Evolutionary conservation across 2,329 filamentous ascomycete species (phyloP).

Genomic region (Diaporthe sp.): DNA sequence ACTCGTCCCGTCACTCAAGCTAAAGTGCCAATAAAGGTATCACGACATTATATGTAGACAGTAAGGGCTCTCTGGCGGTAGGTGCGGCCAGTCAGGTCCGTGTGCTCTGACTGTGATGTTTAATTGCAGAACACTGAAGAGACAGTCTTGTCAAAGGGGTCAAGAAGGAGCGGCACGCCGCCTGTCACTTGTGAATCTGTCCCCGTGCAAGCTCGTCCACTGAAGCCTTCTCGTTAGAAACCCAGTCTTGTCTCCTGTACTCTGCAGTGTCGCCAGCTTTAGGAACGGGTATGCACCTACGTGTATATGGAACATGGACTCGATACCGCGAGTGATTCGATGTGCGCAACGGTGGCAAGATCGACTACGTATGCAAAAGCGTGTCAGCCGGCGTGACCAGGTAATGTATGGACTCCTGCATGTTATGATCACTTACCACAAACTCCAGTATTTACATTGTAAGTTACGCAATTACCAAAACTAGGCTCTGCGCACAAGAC

Average conservation of each 20-base stretch:
- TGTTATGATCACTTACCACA: background rate
- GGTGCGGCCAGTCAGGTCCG: background rate
- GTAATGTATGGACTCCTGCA: no score
- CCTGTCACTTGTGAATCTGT: slow-evolving; percentile 5
- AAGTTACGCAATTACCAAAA: background rate
- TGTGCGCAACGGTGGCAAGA: background rate
- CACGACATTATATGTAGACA: background rate
- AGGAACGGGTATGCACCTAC: background rate
- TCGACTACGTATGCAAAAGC: background rate
- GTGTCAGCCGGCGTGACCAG: background rate
- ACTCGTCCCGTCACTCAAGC: background rate
- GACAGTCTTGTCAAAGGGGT: slow-evolving; percentile 12
- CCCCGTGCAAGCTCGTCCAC: background rate
- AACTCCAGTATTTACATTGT: background rate
- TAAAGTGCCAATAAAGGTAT: background rate
- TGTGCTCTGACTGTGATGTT: background rate
- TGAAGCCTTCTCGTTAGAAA: background rate
- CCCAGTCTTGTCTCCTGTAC: no score
- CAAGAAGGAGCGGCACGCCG: background rate
- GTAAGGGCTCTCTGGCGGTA: background rate
- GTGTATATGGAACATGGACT: background rate
- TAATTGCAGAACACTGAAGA: slow-evolving; percentile 7
- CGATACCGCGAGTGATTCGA: slow-evolving; percentile 9
- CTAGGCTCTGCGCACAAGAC: background rate
- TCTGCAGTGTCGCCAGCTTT: background rate